Evolutionary conservation across 768 basidiomycete species (phyloP), one percentile per base, ranked within the genome.

Genomic region (Lactarius hengduanensis): DNA sequence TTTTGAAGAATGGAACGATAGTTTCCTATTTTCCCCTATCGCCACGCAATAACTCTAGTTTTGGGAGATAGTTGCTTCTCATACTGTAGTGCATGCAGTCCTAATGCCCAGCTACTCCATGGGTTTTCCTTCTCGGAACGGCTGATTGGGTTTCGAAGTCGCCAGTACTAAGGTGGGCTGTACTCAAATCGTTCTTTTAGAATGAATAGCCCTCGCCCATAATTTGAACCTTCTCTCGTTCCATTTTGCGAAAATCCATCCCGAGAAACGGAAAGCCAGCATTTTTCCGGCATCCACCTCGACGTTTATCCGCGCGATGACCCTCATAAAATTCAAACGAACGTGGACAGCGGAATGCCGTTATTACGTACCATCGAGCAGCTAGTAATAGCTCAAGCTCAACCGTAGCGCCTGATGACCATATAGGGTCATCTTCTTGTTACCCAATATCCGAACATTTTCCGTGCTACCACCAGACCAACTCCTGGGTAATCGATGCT

Each of bases 381-480:
- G 15, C 7, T 32, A 32, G 20, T 26, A 32, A 10, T 55, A 7
- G 7, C 32, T 13, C 16, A 32, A 56, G 2, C 28, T 28, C 26
- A 26, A 26, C 15, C 28, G 15, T 34, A 30, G 55, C 55, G 32
- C 55, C 32, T 56, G 18, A 30, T 34, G 57, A 58, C 18, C 57
- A 41, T 58, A 9, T 34, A 40, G 32, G 32, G 30, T 26, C 36
- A 34, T 58, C 34, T 11, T n/a, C 36, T 16, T 26, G n/a, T n/a
- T 11, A n/a, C 8, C 36, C 57, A 40, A 58, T n/a, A 22, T 40
- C 57, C 57, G 36, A 58, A 40, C 16, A 1, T 58, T 34, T 58
- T 34, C 57, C 57, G 34, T 57, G 57, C 34, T 20, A n/a, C 57
- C 57, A 38, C 57, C 6, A 8, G 57, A 36, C 36, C 16, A 57